Evolutionary conservation across 768 basidiomycete species (phyloP).

Genomic region (Leccinum variicolor): DNA sequence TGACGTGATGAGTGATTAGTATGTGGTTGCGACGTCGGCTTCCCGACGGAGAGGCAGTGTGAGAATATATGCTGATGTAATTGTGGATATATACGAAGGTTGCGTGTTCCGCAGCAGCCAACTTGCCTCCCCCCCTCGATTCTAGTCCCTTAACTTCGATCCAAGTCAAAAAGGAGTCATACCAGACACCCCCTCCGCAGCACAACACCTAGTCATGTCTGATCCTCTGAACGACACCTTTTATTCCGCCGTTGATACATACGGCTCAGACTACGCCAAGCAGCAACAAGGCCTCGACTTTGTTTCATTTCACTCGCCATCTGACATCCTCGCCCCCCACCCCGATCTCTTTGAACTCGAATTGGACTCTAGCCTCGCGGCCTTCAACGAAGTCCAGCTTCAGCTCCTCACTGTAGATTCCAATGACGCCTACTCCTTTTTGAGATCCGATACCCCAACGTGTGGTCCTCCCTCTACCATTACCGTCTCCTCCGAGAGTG

Average conservation of each 20-base stretch:
- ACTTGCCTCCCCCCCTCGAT: slow-evolving; percentile 5
- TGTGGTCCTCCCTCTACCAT: slow-evolving; percentile 75
- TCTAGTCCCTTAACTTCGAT: not conserved
- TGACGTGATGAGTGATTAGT: slow-evolving; percentile 19
- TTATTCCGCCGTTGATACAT: slow-evolving; percentile 33
- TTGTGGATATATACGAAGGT: slow-evolving; percentile 31
- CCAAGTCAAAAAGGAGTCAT: slow-evolving; percentile 19
- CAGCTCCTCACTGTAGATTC: slow-evolving; percentile 63
- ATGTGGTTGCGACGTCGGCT: slow-evolving; percentile 5
- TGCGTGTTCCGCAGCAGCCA: slow-evolving; percentile 34
- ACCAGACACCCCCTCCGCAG: slow-evolving; percentile 25
- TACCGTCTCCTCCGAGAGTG: slow-evolving; percentile 75
- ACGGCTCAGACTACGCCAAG: slow-evolving; percentile 37
- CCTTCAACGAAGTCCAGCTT: slow-evolving; percentile 59
- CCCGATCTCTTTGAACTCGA: slow-evolving; percentile 84
- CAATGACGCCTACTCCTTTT: slow-evolving; percentile 61
- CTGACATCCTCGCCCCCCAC: slow-evolving; percentile 72
- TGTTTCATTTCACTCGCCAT: slow-evolving; percentile 64
- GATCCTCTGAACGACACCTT: slow-evolving; percentile 31
- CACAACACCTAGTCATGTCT: slow-evolving; percentile 24
- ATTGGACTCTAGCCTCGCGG: slow-evolving; percentile 68
- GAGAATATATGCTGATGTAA: slow-evolving; percentile 33
- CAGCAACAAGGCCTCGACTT: slow-evolving; percentile 53
- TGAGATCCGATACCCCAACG: slow-evolving; percentile 60
- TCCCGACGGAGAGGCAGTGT: slow-evolving; percentile 28